Percentiles rank a stretch among this genome's conserved stretches.
Conservation (phyloP, 2,329 filamentous ascomycete species). For the Arthrobotrys sphaeroides region DNA sequence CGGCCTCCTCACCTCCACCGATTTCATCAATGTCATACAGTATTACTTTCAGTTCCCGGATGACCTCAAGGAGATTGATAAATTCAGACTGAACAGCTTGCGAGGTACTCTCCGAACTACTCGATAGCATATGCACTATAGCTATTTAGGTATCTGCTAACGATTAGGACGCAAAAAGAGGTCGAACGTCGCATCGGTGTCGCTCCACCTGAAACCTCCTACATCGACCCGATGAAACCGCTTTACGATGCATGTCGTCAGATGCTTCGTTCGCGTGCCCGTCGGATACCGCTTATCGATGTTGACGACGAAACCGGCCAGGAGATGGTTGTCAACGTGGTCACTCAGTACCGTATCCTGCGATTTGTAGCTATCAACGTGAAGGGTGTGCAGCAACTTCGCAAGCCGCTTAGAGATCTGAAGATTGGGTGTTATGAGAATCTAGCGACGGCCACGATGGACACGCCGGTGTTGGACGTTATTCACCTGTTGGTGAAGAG, state of each 20-base stretch:
- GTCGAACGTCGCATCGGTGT: constrained; percentile 95
- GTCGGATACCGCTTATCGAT: constrained; percentile 92
- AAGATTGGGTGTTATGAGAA: constrained; percentile 84
- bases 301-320: constrained; percentile 91
- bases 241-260: constrained; percentile 94
- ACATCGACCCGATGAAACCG: constrained; percentile 88
- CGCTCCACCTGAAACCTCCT: constrained; percentile 89
- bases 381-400: constrained; percentile 84
- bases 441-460: constrained; percentile 85
- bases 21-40: constrained; percentile 98
- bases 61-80: constrained; percentile 86
- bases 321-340: constrained; percentile 92
- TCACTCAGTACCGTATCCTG: constrained; percentile 97
- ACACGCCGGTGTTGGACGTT: constrained; percentile 89
- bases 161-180: constrained; percentile 66
- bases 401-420: constrained; percentile 85
- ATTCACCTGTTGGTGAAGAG: constrained; percentile 91
- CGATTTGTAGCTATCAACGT: constrained; percentile 99
- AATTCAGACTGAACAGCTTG: constrained; percentile 90
- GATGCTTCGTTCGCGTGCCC: constrained; percentile 92
- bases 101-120: constrained; percentile 70
- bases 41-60: constrained; percentile 99
- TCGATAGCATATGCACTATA: constrained; percentile 1
- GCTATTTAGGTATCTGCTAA: constrained; percentile 26
- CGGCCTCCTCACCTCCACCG: constrained; percentile 90